These are phyloP conservation scores for Senna siamea DNA, from an alignment of 306 rosid genomes.

Conservation along the genomic window DNA sequence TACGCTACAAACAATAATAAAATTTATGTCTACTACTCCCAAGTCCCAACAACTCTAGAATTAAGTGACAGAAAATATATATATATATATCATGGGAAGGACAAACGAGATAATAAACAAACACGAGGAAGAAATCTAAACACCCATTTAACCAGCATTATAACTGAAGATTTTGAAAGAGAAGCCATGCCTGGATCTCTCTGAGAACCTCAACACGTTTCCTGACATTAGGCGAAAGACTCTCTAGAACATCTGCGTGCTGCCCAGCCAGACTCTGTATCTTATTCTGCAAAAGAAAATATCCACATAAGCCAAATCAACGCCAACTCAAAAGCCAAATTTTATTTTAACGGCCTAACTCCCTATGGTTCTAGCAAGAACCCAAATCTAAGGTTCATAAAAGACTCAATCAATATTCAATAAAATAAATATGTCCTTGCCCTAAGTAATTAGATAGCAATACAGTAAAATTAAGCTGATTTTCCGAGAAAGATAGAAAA, in stretches of 20 bases:
- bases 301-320: neutral
- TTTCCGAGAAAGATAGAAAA: neutral
- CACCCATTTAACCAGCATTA: neutral
- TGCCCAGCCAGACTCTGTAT: conserved; percentile 88
- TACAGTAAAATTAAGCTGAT: neutral
- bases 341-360: neutral
- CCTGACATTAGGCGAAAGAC: conserved; percentile 62
- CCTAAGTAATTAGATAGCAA: too few relatives aligned
- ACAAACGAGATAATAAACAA: neutral
- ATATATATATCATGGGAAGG: neutral
- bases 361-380: neutral
- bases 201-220: conserved; percentile 91
- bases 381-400: neutral
- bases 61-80: neutral
- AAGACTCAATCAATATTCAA: neutral
- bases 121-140: neutral
- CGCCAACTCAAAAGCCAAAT: neutral
- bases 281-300: conserved; percentile 55
- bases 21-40: neutral
- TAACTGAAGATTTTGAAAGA: neutral
- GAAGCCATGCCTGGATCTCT: conserved; percentile 71
- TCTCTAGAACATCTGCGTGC: conserved; percentile 75
- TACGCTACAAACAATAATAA: too few relatives aligned
- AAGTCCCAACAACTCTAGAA: neutral
- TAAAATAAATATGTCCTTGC: neutral